Evolutionary conservation across 495 filamentous ascomycete genomes (phyloP).

Genomic region (Copromyces sp.): DNA sequence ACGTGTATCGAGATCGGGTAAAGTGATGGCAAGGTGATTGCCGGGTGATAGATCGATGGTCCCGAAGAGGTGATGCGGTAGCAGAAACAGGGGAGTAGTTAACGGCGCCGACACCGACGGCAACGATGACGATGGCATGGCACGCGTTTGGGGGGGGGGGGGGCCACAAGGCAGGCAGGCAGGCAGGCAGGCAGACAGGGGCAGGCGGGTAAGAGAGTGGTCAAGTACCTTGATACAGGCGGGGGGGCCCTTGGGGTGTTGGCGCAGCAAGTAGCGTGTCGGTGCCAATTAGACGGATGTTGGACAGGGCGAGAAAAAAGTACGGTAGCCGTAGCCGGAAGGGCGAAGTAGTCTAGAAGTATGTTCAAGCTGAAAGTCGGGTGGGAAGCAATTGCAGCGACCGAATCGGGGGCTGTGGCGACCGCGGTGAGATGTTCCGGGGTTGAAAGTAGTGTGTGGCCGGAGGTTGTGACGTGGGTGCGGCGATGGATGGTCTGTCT

Average conservation of each 20-base stretch:
- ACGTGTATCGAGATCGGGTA: background rate
- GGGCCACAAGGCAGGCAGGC: background rate
- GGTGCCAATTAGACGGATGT: background rate
- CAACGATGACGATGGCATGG: background rate
- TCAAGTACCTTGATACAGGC: background rate
- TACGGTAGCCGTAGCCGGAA: background rate
- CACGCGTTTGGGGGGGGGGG: background rate
- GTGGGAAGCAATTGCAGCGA: background rate
- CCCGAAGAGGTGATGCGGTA: background rate
- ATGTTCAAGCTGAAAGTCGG: background rate
- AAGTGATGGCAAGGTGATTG: background rate
- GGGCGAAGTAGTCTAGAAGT: background rate
- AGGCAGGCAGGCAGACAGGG: background rate
- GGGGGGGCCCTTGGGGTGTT: background rate
- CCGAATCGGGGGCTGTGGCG: constrained; percentile 7
- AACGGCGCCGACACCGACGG: background rate
- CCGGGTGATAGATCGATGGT: background rate
- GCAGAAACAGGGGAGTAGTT: background rate
- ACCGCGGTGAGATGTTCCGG: background rate
- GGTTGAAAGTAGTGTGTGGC: background rate
- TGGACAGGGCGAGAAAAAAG: background rate
- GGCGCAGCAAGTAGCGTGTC: background rate
- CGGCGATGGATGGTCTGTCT: background rate
- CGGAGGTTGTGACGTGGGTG: background rate
- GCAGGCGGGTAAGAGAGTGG: background rate